Conservation (phyloP, 148 eudicot genomes). For the Spergularia marina region DNA sequence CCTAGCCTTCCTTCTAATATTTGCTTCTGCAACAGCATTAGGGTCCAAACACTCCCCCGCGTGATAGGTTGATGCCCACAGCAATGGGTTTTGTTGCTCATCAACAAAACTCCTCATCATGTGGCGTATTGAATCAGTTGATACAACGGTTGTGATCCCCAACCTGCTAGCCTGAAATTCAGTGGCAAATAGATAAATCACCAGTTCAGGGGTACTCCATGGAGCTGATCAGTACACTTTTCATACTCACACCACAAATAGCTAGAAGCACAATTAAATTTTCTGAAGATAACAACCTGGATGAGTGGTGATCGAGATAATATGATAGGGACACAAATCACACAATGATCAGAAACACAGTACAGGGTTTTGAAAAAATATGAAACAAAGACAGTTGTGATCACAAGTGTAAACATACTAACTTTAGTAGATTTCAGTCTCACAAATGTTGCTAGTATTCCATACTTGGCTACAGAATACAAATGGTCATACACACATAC, state of each 20-base stretch:
- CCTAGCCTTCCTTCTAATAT: constrained; percentile 75
- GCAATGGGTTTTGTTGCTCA: constrained; percentile 83
- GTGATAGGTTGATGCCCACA: constrained; percentile 98
- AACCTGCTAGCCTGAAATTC: constrained; percentile 77
- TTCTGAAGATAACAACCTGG: no score
- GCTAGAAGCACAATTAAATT: no score
- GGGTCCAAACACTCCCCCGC: constrained; percentile 91
- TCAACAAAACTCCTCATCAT: constrained; percentile 99
- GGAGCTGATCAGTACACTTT: no score
- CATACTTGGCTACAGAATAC: not conserved
- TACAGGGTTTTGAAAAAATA: no score
- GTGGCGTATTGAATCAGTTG: constrained; percentile 95
- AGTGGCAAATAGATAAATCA: not conserved
- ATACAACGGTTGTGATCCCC: constrained; percentile 91
- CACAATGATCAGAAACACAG: no score
- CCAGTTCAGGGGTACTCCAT: not conserved
- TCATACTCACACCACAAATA: no score
- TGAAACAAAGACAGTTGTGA: no score
- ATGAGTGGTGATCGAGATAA: no score
- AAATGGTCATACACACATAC: not conserved
- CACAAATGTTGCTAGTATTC: not conserved
- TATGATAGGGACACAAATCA: no score
- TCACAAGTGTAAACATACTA: no score
- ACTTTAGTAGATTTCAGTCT: not conserved
- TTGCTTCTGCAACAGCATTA: constrained; percentile 87